Percentiles rank a stretch among this genome's conserved stretches.
These are phyloP conservation scores for Tolypocladium cylindrosporum DNA, from an alignment of 2,329 filamentous ascomycete species.

Conservation along the genomic window DNA sequence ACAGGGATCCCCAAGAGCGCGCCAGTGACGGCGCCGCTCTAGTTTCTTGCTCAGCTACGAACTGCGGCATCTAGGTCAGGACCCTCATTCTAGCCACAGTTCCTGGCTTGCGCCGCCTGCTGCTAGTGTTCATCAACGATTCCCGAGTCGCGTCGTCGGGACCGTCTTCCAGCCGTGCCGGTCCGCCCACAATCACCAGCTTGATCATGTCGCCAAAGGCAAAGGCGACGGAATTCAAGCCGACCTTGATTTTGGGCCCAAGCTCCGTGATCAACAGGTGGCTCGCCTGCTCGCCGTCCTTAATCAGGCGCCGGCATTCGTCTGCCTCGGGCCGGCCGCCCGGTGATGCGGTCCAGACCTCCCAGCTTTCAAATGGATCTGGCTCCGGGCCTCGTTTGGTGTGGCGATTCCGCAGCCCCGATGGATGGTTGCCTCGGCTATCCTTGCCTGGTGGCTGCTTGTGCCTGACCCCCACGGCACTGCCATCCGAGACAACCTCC, in stretches of 20 bases:
- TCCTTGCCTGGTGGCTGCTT: conserved; percentile 17
- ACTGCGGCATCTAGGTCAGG: background rate
- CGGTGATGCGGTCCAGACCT: conserved; percentile 43
- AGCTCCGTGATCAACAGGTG: conserved; percentile 55
- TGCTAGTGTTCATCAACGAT: conserved; percentile 22
- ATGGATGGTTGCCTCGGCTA: conserved; percentile 6
- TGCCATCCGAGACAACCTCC: conserved; percentile 50
- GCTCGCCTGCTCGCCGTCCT: conserved; percentile 29
- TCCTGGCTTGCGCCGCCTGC: conserved; percentile 26
- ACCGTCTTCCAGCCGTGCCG: conserved; percentile 49
- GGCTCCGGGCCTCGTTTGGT: conserved; percentile 12
- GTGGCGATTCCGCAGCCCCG: conserved; percentile 19
- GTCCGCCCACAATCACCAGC: conserved; percentile 52
- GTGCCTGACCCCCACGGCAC: conserved; percentile 53
- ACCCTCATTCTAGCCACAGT: conserved; percentile 8
- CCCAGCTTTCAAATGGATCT: conserved; percentile 31
- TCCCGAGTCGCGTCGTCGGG: conserved; percentile 18
- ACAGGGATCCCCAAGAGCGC: background rate
- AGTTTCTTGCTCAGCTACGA: background rate
- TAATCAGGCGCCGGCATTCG: conserved; percentile 35
- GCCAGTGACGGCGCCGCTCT: background rate
- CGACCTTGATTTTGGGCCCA: conserved; percentile 55
- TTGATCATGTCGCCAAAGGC: conserved; percentile 66
- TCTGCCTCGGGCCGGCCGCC: conserved; percentile 32
- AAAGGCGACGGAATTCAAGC: conserved; percentile 55